Percentiles rank a stretch among this genome's conserved stretches.
phyloP scores from a whole-genome alignment of 768 basidiomycete species.

The Phaffia australis region DNA sequence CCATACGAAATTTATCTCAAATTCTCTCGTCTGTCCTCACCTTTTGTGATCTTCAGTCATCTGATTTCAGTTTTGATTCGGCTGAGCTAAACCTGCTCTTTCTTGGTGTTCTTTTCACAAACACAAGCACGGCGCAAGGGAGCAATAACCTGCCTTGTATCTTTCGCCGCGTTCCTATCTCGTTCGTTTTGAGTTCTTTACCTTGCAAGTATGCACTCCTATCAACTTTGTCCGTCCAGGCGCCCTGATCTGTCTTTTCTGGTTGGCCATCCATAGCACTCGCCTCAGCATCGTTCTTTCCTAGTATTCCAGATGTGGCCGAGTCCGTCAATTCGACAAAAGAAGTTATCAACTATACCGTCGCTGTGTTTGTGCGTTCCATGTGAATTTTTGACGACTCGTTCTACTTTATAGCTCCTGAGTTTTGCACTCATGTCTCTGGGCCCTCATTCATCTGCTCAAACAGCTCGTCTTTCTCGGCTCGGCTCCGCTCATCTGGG shows the following conservation, averaged over 20 bases:
- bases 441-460: background rate
- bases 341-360: constrained; percentile 50
- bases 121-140: no score
- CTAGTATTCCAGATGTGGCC: constrained; percentile 63
- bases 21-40: no score
- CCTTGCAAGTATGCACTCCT: background rate
- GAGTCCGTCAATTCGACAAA: constrained; percentile 52
- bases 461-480: constrained; percentile 43
- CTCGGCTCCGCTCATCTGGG: constrained; percentile 47
- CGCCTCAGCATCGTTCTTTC: constrained; percentile 57
- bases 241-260: background rate
- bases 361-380: constrained; percentile 29
- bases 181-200: background rate
- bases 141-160: constrained; percentile 42
- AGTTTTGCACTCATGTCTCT: background rate
- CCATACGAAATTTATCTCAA: no score
- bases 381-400: no score
- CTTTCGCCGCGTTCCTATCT: constrained; percentile 42
- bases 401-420: no score
- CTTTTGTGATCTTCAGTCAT: no score
- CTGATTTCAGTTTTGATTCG: no score
- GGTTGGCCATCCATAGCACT: constrained; percentile 45
- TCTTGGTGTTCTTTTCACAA: no score
- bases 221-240: background rate
- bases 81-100: no score